phyloP scores from a whole-genome alignment of 805 yeast species.

The Ascoidea asiatica region DNA sequence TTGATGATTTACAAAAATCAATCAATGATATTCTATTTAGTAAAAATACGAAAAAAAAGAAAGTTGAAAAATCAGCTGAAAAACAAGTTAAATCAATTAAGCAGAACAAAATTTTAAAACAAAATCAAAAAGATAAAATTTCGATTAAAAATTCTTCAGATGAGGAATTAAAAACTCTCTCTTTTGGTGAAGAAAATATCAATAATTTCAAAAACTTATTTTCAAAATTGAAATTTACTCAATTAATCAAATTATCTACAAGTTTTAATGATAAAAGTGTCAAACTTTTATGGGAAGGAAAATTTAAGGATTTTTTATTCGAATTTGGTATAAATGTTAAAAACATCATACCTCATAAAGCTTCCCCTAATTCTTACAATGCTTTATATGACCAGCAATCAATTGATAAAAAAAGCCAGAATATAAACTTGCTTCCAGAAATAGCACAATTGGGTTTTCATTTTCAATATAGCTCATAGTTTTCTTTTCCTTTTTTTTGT shows the following conservation, averaged over 20 bases:
- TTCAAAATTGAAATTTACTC: constrained; percentile 30
- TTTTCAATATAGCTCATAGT: constrained; percentile 44
- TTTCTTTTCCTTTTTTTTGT: too few species aligned
- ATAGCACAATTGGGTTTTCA: constrained; percentile 42
- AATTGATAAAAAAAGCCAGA: constrained; percentile 13
- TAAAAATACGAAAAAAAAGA: neutral
- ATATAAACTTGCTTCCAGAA: constrained; percentile 32
- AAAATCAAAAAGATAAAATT: neutral
- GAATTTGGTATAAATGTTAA: constrained; percentile 6
- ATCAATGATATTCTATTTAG: constrained; percentile 2
- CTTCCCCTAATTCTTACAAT: too few species aligned
- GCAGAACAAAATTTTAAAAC: neutral
- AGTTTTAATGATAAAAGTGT: constrained; percentile 49
- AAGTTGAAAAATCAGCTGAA: neutral
- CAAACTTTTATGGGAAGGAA: constrained; percentile 78
- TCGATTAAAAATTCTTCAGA: neutral
- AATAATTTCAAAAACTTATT: constrained; percentile 7
- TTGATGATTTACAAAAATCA: constrained; percentile 15
- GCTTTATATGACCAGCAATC: too few species aligned
- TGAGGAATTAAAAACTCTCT: neutral
- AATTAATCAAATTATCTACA: constrained; percentile 64
- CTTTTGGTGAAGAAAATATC: constrained; percentile 1
- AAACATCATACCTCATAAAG: neutral
- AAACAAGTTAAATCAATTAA: neutral
- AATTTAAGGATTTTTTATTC: constrained; percentile 63